Evolutionary conservation across 768 basidiomycete species (phyloP).

Genomic region (Myochromella boudieri): DNA sequence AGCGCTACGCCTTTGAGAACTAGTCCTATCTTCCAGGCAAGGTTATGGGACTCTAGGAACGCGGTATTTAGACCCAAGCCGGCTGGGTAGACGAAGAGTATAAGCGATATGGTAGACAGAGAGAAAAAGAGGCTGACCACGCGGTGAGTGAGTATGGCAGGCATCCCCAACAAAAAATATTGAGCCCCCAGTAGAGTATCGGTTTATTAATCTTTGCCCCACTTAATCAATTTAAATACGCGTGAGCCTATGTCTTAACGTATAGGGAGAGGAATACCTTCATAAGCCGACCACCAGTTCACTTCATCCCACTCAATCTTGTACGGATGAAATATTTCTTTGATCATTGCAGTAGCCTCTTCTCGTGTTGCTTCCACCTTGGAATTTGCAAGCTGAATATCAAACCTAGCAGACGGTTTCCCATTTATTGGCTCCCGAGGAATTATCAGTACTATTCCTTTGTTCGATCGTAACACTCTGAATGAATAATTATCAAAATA

Average conservation of each 20-base stretch:
- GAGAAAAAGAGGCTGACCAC: slow-evolving; percentile 1
- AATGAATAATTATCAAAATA: not conserved
- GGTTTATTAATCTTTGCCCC: slow-evolving; percentile 15
- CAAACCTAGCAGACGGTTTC: slow-evolving; percentile 18
- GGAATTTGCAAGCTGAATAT: slow-evolving; percentile 16
- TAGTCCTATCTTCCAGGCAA: slow-evolving; percentile 16
- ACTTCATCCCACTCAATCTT: slow-evolving; percentile 16
- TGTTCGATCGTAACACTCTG: slow-evolving; percentile 13
- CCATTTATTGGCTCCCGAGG: slow-evolving; percentile 18
- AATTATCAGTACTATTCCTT: slow-evolving; percentile 16
- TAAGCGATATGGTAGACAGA: not conserved
- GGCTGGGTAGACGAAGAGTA: slow-evolving; percentile 1
- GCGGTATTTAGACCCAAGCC: slow-evolving; percentile 17
- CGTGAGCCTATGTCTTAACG: not conserved
- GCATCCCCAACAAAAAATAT: slow-evolving; percentile 17
- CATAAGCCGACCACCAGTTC: slow-evolving; percentile 19
- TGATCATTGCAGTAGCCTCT: slow-evolving; percentile 11
- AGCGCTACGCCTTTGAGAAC: slow-evolving; percentile 12
- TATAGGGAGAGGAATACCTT: slow-evolving; percentile 6
- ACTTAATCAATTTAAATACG: slow-evolving; percentile 4
- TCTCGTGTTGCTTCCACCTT: slow-evolving; percentile 16
- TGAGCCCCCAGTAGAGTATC: slow-evolving; percentile 9
- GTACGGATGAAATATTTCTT: slow-evolving; percentile 15
- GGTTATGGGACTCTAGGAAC: slow-evolving; percentile 16
- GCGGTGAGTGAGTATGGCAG: slow-evolving; percentile 18